Evolutionary conservation across 73 alveolate genomes (phyloP), one percentile per base, ranked within the genome.

Genomic region (Paramecium sonneborni): DNA sequence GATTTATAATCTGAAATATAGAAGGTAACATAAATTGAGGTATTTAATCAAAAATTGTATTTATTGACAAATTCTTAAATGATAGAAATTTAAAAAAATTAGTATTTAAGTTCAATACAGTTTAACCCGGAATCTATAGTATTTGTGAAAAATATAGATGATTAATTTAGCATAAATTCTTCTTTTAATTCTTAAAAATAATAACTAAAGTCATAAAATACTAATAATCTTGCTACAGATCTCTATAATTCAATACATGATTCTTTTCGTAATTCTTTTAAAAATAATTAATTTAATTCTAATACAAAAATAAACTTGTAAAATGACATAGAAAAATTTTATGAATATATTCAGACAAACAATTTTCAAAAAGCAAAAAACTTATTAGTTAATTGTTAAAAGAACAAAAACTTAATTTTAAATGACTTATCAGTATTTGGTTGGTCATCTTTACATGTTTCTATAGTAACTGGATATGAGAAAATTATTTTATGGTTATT

Each of bases 391-490:
- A 30, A 62, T 12, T 62, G 24, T 62, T 15, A 62, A 4, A 30
- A 26, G 39, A 62, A 26, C 14, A 72, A 72, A 38, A 28, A 41
- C 8, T 1, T 30, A 9, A n/a, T 79, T 5, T 5, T 79, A 79
- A 79, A 79, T 79, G 52, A 79, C 6, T n/a, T 44, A 8, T 30
- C 76, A 0, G 44, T 72, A 35, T 18, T 44, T 23, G 90, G 90
- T 41, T 79, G 74, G 70, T 21, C 76, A 21, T 28, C 90, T 23
- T 18, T 79, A 7, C 90, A 79, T 46, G 44, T 79, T 18, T 28
- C 90, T 10, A 34, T 46, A 38, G 30, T 43, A 5, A 18, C 44
- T 24, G 90, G 90, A 41, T 23, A 24, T 34, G 90, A 79, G 20
- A 79, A 44, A 18, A 79, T 79, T 1, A 10, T 79, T 26, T 46